Evolutionary conservation across 2,329 filamentous ascomycete species (phyloP).

Genomic region (Oidium heveae): DNA sequence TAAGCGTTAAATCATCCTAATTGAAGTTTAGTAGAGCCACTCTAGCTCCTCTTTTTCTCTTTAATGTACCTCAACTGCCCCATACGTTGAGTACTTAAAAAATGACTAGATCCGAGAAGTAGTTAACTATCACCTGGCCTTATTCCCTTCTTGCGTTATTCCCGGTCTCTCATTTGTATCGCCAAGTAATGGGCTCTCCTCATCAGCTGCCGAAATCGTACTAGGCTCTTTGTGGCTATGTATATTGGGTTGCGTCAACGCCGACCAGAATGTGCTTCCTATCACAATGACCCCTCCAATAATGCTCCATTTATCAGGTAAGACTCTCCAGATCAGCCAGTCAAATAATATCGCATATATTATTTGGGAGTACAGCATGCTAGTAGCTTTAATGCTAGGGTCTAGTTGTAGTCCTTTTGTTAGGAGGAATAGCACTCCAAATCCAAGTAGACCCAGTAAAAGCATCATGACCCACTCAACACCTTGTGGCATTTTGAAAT

Average conservation of each 20-base stretch:
- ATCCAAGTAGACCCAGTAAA: constrained; percentile 46
- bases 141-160: not conserved
- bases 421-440: constrained; percentile 66
- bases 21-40: too few species aligned
- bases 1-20: too few species aligned
- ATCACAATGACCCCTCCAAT: constrained; percentile 11
- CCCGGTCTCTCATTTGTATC: not conserved
- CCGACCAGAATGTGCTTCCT: constrained; percentile 12
- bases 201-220: constrained; percentile 5
- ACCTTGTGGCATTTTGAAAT: constrained; percentile 20
- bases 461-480: constrained; percentile 37
- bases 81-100: too few species aligned
- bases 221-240: not conserved
- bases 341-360: constrained; percentile 27
- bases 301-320: constrained; percentile 11
- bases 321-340: constrained; percentile 12
- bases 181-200: constrained; percentile 10
- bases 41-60: too few species aligned
- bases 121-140: too few species aligned
- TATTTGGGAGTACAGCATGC: constrained; percentile 47
- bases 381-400: constrained; percentile 18
- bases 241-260: constrained; percentile 7
- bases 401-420: constrained; percentile 41
- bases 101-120: too few species aligned
- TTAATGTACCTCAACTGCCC: too few species aligned